Conservation (phyloP, 495 filamentous ascomycete genomes). For the Penicillium argentinense region DNA sequence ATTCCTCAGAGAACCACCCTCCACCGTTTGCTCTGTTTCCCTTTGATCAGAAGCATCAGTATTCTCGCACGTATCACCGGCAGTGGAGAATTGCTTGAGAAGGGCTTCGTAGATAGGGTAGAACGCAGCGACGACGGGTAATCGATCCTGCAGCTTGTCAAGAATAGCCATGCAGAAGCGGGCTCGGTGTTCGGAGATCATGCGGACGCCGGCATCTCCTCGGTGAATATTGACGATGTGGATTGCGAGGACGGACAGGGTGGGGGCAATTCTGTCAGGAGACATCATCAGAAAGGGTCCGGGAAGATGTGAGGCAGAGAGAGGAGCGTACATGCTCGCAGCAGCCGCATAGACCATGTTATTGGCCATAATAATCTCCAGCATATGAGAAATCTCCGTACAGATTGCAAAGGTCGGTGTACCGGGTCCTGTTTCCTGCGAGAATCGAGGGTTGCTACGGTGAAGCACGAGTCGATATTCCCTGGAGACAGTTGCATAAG, state of each 20-base stretch:
- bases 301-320: too few species aligned
- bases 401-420: constrained; percentile 12
- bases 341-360: constrained; percentile 7
- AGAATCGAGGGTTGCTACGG: constrained; percentile 12
- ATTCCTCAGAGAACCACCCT: too few species aligned
- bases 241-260: constrained; percentile 17
- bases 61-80: too few species aligned
- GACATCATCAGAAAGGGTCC: not conserved
- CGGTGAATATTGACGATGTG: constrained; percentile 19
- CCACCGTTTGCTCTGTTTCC: too few species aligned
- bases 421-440: constrained; percentile 2
- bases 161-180: constrained; percentile 23
- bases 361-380: constrained; percentile 6
- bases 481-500: not conserved
- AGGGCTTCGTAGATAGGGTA: constrained; percentile 10
- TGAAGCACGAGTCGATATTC: constrained; percentile 10
- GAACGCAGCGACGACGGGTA: constrained; percentile 8
- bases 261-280: constrained; percentile 10
- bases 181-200: constrained; percentile 20
- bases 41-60: too few species aligned
- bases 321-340: constrained; percentile 9
- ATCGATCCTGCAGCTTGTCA: constrained; percentile 7
- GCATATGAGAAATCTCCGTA: constrained; percentile 8
- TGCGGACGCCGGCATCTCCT: constrained; percentile 6
- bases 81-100: constrained; percentile 8